These are phyloP conservation scores for Bacidia rubella DNA, from an alignment of 495 filamentous ascomycete species.

Conservation along the genomic window DNA sequence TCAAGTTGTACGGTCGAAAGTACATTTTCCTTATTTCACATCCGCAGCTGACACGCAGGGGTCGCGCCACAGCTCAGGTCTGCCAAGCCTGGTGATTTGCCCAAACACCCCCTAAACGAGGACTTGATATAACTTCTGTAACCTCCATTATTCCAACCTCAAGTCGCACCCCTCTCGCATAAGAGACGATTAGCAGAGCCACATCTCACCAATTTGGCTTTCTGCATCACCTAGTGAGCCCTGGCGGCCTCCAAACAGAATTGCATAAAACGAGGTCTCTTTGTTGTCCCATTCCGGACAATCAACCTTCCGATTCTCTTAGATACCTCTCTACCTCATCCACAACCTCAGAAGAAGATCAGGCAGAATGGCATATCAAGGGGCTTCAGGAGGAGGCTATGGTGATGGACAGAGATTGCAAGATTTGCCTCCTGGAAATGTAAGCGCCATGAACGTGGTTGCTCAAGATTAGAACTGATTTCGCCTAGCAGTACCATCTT, in stretches of 20 bases:
- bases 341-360: not conserved
- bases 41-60: too few species aligned
- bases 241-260: not conserved
- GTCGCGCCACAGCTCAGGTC: not conserved
- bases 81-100: not conserved
- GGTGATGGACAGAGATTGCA: constrained; percentile 52
- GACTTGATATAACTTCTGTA: not conserved
- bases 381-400: constrained; percentile 27
- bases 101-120: not conserved
- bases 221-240: not conserved
- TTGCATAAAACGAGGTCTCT: not conserved
- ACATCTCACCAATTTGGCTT: not conserved
- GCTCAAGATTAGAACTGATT: constrained; percentile 5
- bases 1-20: too few species aligned
- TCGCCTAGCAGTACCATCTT: constrained; percentile 35
- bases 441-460: constrained; percentile 27
- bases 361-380: constrained; percentile 40
- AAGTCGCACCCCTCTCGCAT: not conserved
- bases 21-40: too few species aligned
- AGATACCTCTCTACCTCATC: too few species aligned
- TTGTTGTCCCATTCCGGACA: not conserved
- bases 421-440: constrained; percentile 49
- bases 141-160: not conserved
- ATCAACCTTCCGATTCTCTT: too few species aligned
- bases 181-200: not conserved